phyloP scores from a whole-genome alignment of 176 grass and related monocot genomes.

The Raddia guianensis region DNA sequence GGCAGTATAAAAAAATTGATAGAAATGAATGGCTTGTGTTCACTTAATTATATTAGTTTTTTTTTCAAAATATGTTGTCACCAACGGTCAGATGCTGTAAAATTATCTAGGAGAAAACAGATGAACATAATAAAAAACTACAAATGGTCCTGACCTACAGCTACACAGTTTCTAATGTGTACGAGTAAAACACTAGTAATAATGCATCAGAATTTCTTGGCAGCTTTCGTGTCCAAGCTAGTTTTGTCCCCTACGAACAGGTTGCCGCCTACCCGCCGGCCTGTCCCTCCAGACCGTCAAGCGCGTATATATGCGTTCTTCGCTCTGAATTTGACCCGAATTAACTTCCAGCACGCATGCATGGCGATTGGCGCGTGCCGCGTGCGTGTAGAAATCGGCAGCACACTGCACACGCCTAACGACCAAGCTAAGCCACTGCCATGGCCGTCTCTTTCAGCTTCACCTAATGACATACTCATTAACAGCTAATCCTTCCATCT shows the following conservation, averaged over 20 bases:
- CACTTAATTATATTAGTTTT: too few species aligned
- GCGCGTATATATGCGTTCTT: constrained; percentile 18
- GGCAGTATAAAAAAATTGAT: too few species aligned
- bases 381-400: constrained; percentile 38
- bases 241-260: not conserved
- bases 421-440: not conserved
- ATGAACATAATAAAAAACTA: too few species aligned
- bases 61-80: too few species aligned
- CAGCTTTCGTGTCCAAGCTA: not conserved
- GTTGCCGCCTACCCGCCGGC: not conserved
- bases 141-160: too few species aligned
- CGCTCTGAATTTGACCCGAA: constrained; percentile 11
- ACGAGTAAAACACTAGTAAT: not conserved
- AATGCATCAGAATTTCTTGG: not conserved
- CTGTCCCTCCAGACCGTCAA: constrained; percentile 36
- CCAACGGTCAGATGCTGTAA: too few species aligned
- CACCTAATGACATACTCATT: constrained; percentile 24
- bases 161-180: too few species aligned
- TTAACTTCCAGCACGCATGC: not conserved
- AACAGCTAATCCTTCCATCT: not conserved
- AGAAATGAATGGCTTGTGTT: too few species aligned
- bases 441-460: constrained; percentile 32
- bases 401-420: not conserved
- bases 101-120: too few species aligned
- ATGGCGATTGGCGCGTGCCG: not conserved